Evolutionary conservation across 1,139 yeast genomes (phyloP).

Genomic region (Diutina sp.): DNA sequence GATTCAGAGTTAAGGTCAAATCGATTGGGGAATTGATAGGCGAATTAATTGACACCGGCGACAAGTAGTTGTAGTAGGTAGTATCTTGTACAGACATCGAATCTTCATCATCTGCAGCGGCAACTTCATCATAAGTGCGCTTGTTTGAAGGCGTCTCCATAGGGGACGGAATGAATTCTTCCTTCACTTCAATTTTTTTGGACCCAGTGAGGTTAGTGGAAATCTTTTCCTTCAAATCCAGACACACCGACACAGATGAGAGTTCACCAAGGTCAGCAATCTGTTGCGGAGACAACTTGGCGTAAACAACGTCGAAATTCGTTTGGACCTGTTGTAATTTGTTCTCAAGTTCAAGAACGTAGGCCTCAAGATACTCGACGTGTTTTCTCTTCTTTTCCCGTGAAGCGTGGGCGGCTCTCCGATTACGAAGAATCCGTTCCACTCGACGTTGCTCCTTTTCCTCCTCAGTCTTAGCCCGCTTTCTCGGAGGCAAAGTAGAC

Average conservation of each 20-base stretch:
- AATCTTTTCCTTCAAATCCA: slow-evolving; percentile 20
- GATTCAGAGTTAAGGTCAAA: slow-evolving; percentile 18
- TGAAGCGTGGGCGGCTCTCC: slow-evolving; percentile 96
- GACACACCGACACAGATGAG: slow-evolving; percentile 10
- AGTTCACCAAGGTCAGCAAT: slow-evolving; percentile 4
- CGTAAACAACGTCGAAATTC: slow-evolving; percentile 10
- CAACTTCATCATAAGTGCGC: neutral
- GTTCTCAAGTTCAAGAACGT: slow-evolving; percentile 37
- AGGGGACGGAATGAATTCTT: neutral
- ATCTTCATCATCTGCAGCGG: neutral
- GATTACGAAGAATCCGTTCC: slow-evolving; percentile 82
- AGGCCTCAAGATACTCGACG: slow-evolving; percentile 70
- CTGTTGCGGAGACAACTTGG: slow-evolving; percentile 6
- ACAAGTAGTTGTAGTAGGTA: slow-evolving; percentile 24
- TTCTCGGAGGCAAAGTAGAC: slow-evolving; percentile 74
- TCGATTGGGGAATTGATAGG: slow-evolving; percentile 30
- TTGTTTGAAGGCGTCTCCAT: neutral
- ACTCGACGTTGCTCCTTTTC: slow-evolving; percentile 94
- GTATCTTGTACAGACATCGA: neutral
- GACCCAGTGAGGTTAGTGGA: slow-evolving; percentile 15
- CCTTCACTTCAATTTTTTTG: neutral
- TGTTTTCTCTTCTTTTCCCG: slow-evolving; percentile 93
- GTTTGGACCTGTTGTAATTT: slow-evolving; percentile 16
- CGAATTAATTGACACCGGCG: slow-evolving; percentile 33
- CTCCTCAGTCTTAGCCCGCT: slow-evolving; percentile 91